phyloP scores from a whole-genome alignment of 768 basidiomycete genomes.

The Tulasnella sp. region DNA sequence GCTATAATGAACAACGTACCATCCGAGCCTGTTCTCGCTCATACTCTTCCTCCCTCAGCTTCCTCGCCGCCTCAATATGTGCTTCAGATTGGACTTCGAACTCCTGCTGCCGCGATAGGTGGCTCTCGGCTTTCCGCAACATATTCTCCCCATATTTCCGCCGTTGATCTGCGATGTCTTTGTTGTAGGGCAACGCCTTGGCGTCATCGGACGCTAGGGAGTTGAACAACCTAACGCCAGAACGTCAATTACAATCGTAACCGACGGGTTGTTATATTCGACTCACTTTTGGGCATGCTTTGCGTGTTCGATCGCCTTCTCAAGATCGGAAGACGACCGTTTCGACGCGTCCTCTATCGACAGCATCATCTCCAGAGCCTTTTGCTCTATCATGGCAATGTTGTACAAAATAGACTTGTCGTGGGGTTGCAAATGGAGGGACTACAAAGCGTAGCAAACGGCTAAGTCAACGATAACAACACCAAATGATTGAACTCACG shows the following conservation, averaged over 20 bases:
- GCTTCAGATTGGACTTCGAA: slow-evolving; percentile 60
- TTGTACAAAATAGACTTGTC: slow-evolving; percentile 92
- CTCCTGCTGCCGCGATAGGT: slow-evolving; percentile 55
- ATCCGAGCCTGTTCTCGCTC: slow-evolving; percentile 50
- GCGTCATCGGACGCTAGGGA: slow-evolving; percentile 66
- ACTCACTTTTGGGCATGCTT: slow-evolving; percentile 74
- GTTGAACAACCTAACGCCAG: slow-evolving; percentile 56
- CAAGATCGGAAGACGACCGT: slow-evolving; percentile 68
- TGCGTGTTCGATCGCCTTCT: slow-evolving; percentile 66
- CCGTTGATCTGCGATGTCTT: slow-evolving; percentile 80
- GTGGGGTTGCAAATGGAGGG: slow-evolving; percentile 65
- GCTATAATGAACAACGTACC: slow-evolving; percentile 34
- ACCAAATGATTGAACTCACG: slow-evolving; percentile 32
- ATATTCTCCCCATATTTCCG: slow-evolving; percentile 82
- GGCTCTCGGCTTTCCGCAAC: slow-evolving; percentile 68
- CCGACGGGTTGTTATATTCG: too few relatives aligned
- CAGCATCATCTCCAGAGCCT: slow-evolving; percentile 82
- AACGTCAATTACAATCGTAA: not conserved
- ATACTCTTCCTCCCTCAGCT: slow-evolving; percentile 67
- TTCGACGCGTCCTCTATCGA: slow-evolving; percentile 50
- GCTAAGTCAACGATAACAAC: not conserved
- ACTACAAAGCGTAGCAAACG: slow-evolving; percentile 36
- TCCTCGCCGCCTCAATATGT: slow-evolving; percentile 63
- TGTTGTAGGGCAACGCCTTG: slow-evolving; percentile 61
- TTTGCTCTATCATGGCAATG: slow-evolving; percentile 97